Evolutionary conservation across 768 basidiomycete species (phyloP).

Genomic region (Auriscalpium vulgare): DNA sequence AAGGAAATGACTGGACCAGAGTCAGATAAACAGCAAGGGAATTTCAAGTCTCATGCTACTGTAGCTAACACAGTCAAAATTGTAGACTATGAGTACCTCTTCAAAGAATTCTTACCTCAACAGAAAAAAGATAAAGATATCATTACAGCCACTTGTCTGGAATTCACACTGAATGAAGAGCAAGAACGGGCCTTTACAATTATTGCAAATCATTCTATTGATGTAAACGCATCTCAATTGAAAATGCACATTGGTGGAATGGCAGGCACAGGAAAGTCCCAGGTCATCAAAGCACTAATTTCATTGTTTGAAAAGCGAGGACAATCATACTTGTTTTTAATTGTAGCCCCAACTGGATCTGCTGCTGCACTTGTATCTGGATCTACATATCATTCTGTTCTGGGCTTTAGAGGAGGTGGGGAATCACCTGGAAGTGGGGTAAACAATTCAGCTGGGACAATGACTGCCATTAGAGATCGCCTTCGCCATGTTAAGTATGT

Average conservation of each 20-base stretch:
- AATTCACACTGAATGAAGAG: slow-evolving; percentile 11
- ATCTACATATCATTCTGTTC: slow-evolving; percentile 16
- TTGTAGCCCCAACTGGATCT: slow-evolving; percentile 16
- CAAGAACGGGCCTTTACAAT: slow-evolving; percentile 15
- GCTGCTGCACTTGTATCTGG: slow-evolving; percentile 14
- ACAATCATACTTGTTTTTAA: slow-evolving; percentile 4
- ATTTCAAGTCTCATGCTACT: too few relatives aligned
- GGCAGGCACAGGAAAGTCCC: slow-evolving; percentile 19
- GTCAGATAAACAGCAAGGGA: too few relatives aligned
- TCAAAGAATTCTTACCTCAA: neutral
- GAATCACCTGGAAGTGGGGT: neutral
- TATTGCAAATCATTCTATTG: slow-evolving; percentile 11
- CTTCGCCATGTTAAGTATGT: slow-evolving; percentile 27
- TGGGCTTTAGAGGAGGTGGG: slow-evolving; percentile 2
- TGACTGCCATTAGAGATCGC: neutral
- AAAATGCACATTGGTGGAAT: slow-evolving; percentile 19
- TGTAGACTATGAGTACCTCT: neutral
- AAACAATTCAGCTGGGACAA: neutral
- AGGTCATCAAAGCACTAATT: slow-evolving; percentile 12
- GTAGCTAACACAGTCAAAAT: neutral
- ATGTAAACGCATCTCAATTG: slow-evolving; percentile 1
- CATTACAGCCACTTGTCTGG: neutral
- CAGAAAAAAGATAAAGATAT: neutral
- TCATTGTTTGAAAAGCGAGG: slow-evolving; percentile 6
- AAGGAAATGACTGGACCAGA: too few relatives aligned